Base-by-base conservation (phyloP, 1,139 yeast genomes). In the Blastobotrys serpentis region DNA sequence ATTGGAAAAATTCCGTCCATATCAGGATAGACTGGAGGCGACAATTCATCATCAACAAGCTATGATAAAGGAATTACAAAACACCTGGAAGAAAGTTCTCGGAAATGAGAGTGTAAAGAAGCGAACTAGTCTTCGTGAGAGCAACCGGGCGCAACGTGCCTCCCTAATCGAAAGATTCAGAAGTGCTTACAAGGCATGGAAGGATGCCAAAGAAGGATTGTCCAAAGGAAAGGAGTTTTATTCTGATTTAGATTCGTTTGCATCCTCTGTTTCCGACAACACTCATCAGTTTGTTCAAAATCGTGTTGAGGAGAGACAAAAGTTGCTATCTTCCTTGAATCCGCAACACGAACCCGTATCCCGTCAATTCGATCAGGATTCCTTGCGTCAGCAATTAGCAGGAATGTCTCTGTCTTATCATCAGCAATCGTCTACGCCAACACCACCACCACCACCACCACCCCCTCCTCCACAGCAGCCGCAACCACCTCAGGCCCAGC, bases 1-100 rank as follows among this genome's bases (percentile, higher is more conserved):
- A 64, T 70, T 92, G 55, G 79, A 77, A 46, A 92, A 92, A 66
- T 92, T 88, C 63, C 78, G 78, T 34, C 86, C 86, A 0, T 82
- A 80, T 57, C 80, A 80, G 48, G 72, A 76, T 2, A 78, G 95
- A 48, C 72, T 92, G 37, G 87, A 83, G 42, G 78, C 81, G 3
- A 78, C 92, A 13, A 75, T 84, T 16, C 76, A 73, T 43, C 81
- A 81, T 46, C 96, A 89, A 62, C 74, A 76, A 41, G 67, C 70
- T 3, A 67, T 82, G 30, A 74, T 88, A 25, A 70, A 71, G 44
- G 79, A 78, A 17, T 71, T 89, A 42, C 82, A 84, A 48, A 64
- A 66, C 6, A 71, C 73, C 25, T 82, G 95, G 82, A 76, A 74
- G 47, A 69, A 68, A 18, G 75, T 88, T 13, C 68, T 79, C 22